A percentile compares a stretch with the other conserved stretches of the same genome.
Evolutionary conservation across 768 basidiomycete genomes (phyloP).

Genomic region (Lactarius akahatsu): DNA sequence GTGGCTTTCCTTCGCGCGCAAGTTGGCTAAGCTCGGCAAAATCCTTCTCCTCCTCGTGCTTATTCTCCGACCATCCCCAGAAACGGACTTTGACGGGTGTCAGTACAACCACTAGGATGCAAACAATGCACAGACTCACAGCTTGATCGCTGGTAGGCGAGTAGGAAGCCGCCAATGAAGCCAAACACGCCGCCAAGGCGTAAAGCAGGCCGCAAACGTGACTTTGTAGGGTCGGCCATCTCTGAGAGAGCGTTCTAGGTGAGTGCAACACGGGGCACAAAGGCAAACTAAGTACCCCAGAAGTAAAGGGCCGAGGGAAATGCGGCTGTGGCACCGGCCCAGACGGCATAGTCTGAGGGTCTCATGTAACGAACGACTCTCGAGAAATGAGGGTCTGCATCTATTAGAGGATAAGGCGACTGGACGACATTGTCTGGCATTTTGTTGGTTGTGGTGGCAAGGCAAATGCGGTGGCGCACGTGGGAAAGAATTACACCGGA

Average conservation of each 20-base stretch:
- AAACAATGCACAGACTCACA: conserved; percentile 49
- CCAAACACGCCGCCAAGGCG: conserved; percentile 74
- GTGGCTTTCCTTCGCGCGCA: conserved; percentile 72
- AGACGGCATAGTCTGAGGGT: conserved; percentile 79
- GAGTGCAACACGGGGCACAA: conserved; percentile 30
- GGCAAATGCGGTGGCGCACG: conserved; percentile 14
- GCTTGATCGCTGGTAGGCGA: conserved; percentile 89
- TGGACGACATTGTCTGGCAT: conserved; percentile 56
- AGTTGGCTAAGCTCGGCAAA: conserved; percentile 73
- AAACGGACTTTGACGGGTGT: conserved; percentile 64
- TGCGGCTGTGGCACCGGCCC: conserved; percentile 77
- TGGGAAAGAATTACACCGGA: conserved; percentile 20
- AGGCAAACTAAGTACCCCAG: conserved; percentile 56
- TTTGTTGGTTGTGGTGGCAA: conserved; percentile 18
- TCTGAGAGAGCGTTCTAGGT: conserved; percentile 38
- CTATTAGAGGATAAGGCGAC: conserved; percentile 87
- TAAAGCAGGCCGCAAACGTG: conserved; percentile 42
- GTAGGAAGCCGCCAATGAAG: conserved; percentile 85
- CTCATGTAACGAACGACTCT: conserved; percentile 91
- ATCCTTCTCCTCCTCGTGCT: conserved; percentile 76
- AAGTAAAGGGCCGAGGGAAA: conserved; percentile 79
- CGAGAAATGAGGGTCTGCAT: conserved; percentile 84
- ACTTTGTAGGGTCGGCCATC: conserved; percentile 45
- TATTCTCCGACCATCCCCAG: conserved; percentile 94
- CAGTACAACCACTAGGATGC: conserved; percentile 16